phyloP scores from a whole-genome alignment of 768 basidiomycete species.

The Albatrellus ellisii region DNA sequence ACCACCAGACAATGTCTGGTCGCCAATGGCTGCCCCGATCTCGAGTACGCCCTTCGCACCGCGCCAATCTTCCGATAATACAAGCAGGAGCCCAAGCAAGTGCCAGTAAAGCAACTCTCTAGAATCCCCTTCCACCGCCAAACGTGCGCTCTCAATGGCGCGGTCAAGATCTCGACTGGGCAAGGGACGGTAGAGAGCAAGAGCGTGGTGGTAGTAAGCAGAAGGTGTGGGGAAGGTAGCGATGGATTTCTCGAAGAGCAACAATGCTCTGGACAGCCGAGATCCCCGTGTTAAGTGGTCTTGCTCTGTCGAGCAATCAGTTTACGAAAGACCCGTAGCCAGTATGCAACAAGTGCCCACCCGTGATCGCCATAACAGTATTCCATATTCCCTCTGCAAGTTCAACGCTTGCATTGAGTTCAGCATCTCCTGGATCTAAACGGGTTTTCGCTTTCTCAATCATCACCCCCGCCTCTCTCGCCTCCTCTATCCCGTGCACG shows the following conservation, averaged over 20 bases:
- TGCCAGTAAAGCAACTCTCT: conserved; percentile 75
- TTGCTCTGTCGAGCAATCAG: conserved; percentile 33
- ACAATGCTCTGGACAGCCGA: conserved; percentile 45
- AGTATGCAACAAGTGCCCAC: conserved; percentile 24
- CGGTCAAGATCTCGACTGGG: conserved; percentile 49
- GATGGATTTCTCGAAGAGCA: conserved; percentile 35
- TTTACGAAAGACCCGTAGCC: background rate
- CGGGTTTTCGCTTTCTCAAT: conserved; percentile 48
- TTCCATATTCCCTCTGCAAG: conserved; percentile 67
- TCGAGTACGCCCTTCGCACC: conserved; percentile 70
- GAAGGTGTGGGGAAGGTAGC: conserved; percentile 35
- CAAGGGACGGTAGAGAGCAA: conserved; percentile 55
- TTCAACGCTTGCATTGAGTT: conserved; percentile 44
- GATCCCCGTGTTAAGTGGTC: conserved; percentile 46
- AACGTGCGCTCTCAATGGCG: conserved; percentile 53
- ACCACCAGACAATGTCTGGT: conserved; percentile 22
- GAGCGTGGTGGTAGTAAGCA: conserved; percentile 69
- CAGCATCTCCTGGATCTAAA: conserved; percentile 33
- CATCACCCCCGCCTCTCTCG: conserved; percentile 44
- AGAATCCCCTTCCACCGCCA: conserved; percentile 60
- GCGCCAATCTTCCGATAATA: conserved; percentile 64
- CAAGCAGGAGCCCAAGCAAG: conserved; percentile 72
- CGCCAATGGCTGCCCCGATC: conserved; percentile 48
- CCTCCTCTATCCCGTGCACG: conserved; percentile 35
- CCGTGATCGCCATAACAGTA: conserved; percentile 53